These are phyloP conservation scores for Forsythia suspensa DNA, from an alignment of 257 asterid genomes.

Conservation along the genomic window DNA sequence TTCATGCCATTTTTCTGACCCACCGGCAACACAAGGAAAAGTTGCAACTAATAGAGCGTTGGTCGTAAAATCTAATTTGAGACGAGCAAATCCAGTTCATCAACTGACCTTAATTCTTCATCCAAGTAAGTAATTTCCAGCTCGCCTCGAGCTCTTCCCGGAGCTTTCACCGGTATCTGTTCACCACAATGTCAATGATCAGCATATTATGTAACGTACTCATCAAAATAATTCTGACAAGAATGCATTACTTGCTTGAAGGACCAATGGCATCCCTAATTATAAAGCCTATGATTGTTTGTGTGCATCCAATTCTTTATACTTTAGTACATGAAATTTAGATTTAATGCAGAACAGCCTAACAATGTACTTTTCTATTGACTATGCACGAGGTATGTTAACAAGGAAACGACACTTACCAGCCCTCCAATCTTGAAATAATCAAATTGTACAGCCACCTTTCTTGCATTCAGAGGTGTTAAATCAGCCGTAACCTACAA, in stretches of 20 bases:
- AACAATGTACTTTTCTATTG: not conserved
- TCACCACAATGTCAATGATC: not conserved
- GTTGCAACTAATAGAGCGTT: not conserved
- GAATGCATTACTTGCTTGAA: not conserved
- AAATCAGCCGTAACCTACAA: constrained; percentile 53
- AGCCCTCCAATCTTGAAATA: constrained; percentile 50
- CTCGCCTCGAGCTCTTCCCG: constrained; percentile 39
- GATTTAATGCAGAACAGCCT: not conserved
- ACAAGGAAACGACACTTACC: constrained; percentile 28
- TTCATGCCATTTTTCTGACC: too few species aligned
- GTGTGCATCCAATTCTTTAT: not conserved
- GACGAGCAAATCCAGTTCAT: not conserved
- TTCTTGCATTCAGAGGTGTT: constrained; percentile 42
- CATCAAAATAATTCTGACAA: not conserved
- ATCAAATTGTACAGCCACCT: constrained; percentile 54
- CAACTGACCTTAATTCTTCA: constrained; percentile 43
- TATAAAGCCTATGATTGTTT: not conserved
- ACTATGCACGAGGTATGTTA: not conserved
- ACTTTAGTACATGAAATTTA: too few species aligned
- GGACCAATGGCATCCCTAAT: not conserved
- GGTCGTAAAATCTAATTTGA: not conserved
- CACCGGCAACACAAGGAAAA: not conserved
- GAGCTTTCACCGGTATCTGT: constrained; percentile 53
- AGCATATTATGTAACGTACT: not conserved
- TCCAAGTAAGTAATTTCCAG: constrained; percentile 53